Conservation (phyloP, 2,329 filamentous ascomycete species). For the Colletotrichum trifolii region DNA sequence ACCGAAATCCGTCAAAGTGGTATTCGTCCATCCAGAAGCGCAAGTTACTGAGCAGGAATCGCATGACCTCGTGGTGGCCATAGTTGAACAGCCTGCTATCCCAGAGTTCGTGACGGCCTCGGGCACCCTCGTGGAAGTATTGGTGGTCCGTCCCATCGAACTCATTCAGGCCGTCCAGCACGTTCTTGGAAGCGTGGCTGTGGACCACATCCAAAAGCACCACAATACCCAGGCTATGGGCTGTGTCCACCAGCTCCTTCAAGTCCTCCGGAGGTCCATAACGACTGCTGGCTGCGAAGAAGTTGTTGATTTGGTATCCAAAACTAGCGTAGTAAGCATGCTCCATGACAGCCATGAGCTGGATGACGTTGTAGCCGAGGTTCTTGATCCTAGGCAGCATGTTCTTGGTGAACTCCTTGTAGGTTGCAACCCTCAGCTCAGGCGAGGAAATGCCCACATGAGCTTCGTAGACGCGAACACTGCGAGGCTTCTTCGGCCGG, state of each 20-base stretch:
- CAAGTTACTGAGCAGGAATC: slow-evolving; percentile 95
- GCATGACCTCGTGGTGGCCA: slow-evolving; percentile 89
- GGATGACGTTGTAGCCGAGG: slow-evolving; percentile 96
- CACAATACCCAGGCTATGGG: slow-evolving; percentile 88
- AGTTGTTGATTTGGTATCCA: slow-evolving; percentile 98
- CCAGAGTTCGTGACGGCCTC: slow-evolving; percentile 92
- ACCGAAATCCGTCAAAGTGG: slow-evolving; percentile 94
- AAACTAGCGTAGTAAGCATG: slow-evolving; percentile 99
- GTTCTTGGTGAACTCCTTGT: slow-evolving; percentile 95
- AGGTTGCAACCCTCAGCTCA: slow-evolving; percentile 88
- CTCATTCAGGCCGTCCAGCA: slow-evolving; percentile 92
- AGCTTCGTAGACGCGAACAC: slow-evolving; percentile 96
- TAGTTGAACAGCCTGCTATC: slow-evolving; percentile 98
- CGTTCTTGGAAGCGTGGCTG: slow-evolving; percentile 98
- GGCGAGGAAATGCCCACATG: slow-evolving; percentile 97
- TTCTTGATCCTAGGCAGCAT: slow-evolving; percentile 91
- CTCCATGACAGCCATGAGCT: slow-evolving; percentile 99
- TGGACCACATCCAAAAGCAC: slow-evolving; percentile 96
- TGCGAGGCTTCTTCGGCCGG: slow-evolving; percentile 84
- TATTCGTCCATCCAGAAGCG: slow-evolving; percentile 99
- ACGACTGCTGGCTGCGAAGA: slow-evolving; percentile 96
- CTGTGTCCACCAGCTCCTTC: slow-evolving; percentile 96
- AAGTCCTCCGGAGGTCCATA: slow-evolving; percentile 94
- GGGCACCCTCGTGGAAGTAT: slow-evolving; percentile 91
- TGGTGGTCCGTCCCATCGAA: slow-evolving; percentile 95